A percentile compares a stretch with the other conserved stretches of the same genome.
Conservation (phyloP, 495 filamentous ascomycete species). For the Penicillium canariense region DNA sequence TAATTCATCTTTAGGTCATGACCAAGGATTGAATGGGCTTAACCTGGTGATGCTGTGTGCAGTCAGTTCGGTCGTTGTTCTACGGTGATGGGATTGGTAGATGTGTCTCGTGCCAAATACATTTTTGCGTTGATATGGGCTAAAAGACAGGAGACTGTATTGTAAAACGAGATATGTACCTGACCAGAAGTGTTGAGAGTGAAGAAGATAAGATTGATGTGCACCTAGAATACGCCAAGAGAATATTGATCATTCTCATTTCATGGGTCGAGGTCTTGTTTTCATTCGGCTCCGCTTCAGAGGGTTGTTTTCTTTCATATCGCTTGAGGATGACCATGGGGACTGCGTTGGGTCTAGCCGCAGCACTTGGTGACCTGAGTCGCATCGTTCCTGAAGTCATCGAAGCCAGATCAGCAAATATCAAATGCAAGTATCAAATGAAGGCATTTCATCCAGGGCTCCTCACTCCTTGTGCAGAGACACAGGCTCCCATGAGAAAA, state of each 20-base stretch:
- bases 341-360: slow-evolving; percentile 13
- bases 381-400: slow-evolving; percentile 30
- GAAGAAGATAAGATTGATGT: slow-evolving; percentile 19
- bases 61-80: slow-evolving; percentile 20
- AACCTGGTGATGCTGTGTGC: slow-evolving; percentile 20
- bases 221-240: slow-evolving; percentile 6
- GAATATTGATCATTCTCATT: neutral
- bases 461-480: slow-evolving; percentile 21
- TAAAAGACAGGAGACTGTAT: slow-evolving; percentile 4
- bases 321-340: neutral
- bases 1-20: slow-evolving; percentile 17
- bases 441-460: neutral
- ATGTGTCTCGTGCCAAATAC: slow-evolving; percentile 11
- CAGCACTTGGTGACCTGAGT: slow-evolving; percentile 36
- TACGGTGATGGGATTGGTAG: slow-evolving; percentile 10
- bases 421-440: too few species aligned
- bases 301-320: neutral
- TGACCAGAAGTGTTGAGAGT: slow-evolving; percentile 21
- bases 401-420: neutral
- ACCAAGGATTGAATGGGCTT: slow-evolving; percentile 17
- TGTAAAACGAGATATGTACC: slow-evolving; percentile 3
- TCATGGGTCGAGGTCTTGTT: neutral
- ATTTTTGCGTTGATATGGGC: slow-evolving; percentile 19
- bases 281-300: neutral
- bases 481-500: slow-evolving; percentile 55